A percentile compares a stretch with the other conserved stretches of the same genome.
Evolutionary conservation across 1,284 basidiomycete species (phyloP).

Genomic region (Ceratobasidium sp.): DNA sequence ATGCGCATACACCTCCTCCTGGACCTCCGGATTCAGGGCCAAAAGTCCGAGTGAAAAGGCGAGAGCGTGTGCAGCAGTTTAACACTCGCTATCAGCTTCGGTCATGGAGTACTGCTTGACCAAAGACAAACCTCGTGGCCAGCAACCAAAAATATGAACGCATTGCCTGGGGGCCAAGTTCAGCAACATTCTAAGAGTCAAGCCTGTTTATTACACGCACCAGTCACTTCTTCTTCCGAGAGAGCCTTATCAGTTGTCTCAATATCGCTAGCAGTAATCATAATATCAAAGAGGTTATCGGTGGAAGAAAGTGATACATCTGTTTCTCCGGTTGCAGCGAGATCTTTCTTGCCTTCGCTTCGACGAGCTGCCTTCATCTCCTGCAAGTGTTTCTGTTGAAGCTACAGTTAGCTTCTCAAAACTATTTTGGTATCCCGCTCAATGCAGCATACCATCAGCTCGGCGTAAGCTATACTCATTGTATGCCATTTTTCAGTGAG

Average conservation of each 20-base stretch:
- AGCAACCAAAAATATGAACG: constrained; percentile 35
- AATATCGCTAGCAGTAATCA: not conserved
- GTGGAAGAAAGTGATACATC: not conserved
- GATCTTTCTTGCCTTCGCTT: not conserved
- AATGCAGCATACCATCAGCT: not conserved
- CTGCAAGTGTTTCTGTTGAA: not conserved
- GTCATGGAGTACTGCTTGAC: not conserved
- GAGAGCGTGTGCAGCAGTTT: constrained; percentile 40
- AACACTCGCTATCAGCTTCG: not conserved
- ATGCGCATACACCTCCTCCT: constrained; percentile 20
- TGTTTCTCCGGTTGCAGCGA: not conserved
- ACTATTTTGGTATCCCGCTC: not conserved
- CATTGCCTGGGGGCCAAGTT: not conserved
- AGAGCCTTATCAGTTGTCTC: not conserved
- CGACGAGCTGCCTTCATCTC: not conserved
- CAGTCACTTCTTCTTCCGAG: constrained; percentile 12
- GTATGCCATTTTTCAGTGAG: not conserved
- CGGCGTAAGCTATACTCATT: not conserved
- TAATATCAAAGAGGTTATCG: constrained; percentile 11
- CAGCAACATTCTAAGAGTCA: not conserved
- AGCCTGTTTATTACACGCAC: not conserved
- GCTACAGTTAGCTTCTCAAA: not conserved
- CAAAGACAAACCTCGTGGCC: constrained; percentile 34
- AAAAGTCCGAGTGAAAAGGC: constrained; percentile 26
- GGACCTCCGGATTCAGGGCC: constrained; percentile 22